Evolutionary conservation across 2,329 filamentous ascomycete genomes (phyloP).

Genomic region (Aspergillus unguis): DNA sequence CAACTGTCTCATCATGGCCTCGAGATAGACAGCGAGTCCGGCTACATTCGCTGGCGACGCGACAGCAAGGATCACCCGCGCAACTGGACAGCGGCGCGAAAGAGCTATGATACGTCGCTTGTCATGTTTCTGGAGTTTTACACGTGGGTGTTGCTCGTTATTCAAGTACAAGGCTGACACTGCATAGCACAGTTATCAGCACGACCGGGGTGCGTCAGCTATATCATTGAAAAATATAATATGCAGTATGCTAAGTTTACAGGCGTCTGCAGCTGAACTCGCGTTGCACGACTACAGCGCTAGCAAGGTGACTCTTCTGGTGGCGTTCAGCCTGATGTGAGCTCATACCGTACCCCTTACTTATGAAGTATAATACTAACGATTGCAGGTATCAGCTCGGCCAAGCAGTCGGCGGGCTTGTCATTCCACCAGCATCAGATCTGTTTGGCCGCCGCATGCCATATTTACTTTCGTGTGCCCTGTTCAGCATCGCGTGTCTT

Average conservation of each 20-base stretch:
- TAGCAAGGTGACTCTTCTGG: not conserved
- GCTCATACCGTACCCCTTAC: not conserved
- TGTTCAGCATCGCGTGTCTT: constrained; percentile 5
- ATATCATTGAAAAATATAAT: not conserved
- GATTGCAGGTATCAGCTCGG: not conserved
- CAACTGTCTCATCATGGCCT: not conserved
- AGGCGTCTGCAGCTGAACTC: constrained; percentile 4
- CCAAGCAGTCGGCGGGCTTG: constrained; percentile 5
- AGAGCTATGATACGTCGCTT: constrained; percentile 11
- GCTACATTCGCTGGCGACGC: not conserved
- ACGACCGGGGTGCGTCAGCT: not conserved
- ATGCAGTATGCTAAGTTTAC: not conserved
- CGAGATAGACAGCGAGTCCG: not conserved
- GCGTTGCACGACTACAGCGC: not conserved
- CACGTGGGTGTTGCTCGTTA: not conserved
- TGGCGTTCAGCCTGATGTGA: constrained; percentile 4
- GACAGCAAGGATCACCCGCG: constrained; percentile 2
- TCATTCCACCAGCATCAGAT: constrained; percentile 10
- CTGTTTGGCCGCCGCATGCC: constrained; percentile 11
- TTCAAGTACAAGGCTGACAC: not conserved
- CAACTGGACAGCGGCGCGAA: not conserved
- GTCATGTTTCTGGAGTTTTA: constrained; percentile 27
- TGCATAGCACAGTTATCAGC: not conserved
- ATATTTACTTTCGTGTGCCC: constrained; percentile 1
- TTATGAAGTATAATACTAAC: not conserved